Percentiles rank a stretch among this genome's conserved stretches.
These are phyloP conservation scores for Thielaviopsis punctulata DNA, from an alignment of 2,329 filamentous ascomycete species.

Conservation along the genomic window DNA sequence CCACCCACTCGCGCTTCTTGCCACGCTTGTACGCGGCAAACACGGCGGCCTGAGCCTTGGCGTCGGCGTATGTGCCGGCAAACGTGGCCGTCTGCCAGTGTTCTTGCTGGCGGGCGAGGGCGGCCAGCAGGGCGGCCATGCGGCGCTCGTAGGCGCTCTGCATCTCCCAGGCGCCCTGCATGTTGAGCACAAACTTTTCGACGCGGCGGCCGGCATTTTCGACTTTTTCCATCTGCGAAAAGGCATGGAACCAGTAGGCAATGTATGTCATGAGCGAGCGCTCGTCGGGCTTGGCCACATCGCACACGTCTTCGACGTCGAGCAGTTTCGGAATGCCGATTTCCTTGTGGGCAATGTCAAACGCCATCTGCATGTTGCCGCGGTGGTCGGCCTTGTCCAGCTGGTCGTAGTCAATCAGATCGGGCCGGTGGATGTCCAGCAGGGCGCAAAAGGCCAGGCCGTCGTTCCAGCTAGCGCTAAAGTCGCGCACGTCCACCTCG, in stretches of 20 bases:
- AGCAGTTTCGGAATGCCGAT: conserved; percentile 92
- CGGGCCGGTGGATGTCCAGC: conserved; percentile 89
- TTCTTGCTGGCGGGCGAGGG: conserved; percentile 56
- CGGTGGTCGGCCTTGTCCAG: conserved; percentile 87
- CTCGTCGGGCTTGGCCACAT: conserved; percentile 90
- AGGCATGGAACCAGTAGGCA: conserved; percentile 99
- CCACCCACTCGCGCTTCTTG: conserved; percentile 88
- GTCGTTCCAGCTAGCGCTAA: conserved; percentile 93
- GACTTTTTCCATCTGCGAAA: conserved; percentile 96
- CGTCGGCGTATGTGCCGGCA: conserved; percentile 81
- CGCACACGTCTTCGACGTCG: conserved; percentile 95
- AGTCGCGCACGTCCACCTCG: conserved; percentile 87
- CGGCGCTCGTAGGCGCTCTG: conserved; percentile 87
- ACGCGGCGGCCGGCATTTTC: conserved; percentile 92
- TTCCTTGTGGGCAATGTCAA: conserved; percentile 88
- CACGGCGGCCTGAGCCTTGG: conserved; percentile 66
- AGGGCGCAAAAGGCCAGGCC: conserved; percentile 92
- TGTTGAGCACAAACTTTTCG: conserved; percentile 96
- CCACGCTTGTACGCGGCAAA: conserved; percentile 84
- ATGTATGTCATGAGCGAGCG: conserved; percentile 98
- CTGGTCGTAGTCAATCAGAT: conserved; percentile 90
- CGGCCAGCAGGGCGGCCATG: conserved; percentile 65
- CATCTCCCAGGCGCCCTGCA: conserved; percentile 99
- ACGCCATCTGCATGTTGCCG: conserved; percentile 95
- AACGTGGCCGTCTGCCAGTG: conserved; percentile 68